Evolutionary conservation across 2,329 filamentous ascomycete genomes (phyloP).

Genomic region (Ophiostoma montium): DNA sequence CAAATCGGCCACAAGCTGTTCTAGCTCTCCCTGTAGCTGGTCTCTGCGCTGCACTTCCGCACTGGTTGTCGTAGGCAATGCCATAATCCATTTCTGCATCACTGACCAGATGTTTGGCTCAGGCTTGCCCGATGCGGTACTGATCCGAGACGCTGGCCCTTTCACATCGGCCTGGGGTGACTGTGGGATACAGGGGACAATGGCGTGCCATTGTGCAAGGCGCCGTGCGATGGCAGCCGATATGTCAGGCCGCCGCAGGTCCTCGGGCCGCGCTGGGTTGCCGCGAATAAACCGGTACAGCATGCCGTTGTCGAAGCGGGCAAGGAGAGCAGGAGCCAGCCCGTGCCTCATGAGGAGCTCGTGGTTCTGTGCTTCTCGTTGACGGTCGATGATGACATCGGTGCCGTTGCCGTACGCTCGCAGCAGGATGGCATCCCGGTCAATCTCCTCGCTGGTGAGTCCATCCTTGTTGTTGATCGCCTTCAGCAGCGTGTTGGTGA

Average conservation of each 20-base stretch:
- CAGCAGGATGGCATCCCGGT: conserved; percentile 74
- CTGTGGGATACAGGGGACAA: conserved; percentile 40
- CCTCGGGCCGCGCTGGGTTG: conserved; percentile 62
- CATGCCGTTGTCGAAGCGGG: conserved; percentile 90
- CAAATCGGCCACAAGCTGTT: conserved; percentile 53
- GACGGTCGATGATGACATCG: conserved; percentile 87
- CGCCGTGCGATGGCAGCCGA: conserved; percentile 73
- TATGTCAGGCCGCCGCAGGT: conserved; percentile 61
- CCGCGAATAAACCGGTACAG: conserved; percentile 86
- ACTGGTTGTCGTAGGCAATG: conserved; percentile 60
- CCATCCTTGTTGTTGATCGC: conserved; percentile 55
- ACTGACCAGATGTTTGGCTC: conserved; percentile 89
- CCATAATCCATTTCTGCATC: conserved; percentile 89
- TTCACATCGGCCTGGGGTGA: not conserved
- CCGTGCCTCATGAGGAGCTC: conserved; percentile 71
- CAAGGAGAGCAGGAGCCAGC: conserved; percentile 75
- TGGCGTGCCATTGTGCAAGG: conserved; percentile 87
- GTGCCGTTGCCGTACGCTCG: conserved; percentile 91
- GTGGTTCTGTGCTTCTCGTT: conserved; percentile 68
- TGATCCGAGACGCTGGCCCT: not conserved
- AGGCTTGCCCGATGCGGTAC: conserved; percentile 27
- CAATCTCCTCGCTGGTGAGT: conserved; percentile 60
- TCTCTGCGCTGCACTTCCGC: conserved; percentile 53
- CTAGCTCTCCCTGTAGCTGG: conserved; percentile 59
- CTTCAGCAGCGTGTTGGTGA: conserved; percentile 86